Percentiles rank a stretch among this genome's conserved stretches.
These are phyloP conservation scores for Fonsecaea pugnacius DNA, from an alignment of 2,329 filamentous ascomycete species.

Conservation along the genomic window DNA sequence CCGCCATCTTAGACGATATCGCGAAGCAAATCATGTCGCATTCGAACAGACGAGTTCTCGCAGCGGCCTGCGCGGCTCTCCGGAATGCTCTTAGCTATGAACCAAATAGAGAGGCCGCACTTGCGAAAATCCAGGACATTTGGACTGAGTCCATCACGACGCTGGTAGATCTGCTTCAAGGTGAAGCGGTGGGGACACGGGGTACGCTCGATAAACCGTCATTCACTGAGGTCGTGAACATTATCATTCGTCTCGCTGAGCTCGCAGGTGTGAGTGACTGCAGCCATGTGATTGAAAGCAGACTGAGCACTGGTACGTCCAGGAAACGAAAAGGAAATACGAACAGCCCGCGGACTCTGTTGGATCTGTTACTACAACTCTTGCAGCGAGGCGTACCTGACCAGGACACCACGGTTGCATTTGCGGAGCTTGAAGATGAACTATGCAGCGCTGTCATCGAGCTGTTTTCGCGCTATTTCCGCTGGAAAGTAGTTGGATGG, in stretches of 20 bases:
- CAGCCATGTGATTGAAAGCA: constrained; percentile 71
- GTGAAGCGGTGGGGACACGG: constrained; percentile 71
- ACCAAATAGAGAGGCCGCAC: constrained; percentile 83
- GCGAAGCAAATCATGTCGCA: constrained; percentile 94
- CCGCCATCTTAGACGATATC: constrained; percentile 83
- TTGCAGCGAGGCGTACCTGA: constrained; percentile 72
- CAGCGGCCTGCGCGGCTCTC: constrained; percentile 80
- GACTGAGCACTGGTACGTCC: constrained; percentile 41
- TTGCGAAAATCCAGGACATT: constrained; percentile 75
- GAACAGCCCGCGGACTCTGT: constrained; percentile 51
- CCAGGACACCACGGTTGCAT: constrained; percentile 66
- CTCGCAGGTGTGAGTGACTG: constrained; percentile 80
- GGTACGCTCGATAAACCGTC: constrained; percentile 69
- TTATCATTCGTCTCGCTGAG: constrained; percentile 78
- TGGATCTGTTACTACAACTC: constrained; percentile 72
- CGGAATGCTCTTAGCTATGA: constrained; percentile 84
- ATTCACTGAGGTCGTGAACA: constrained; percentile 72
- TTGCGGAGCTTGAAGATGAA: constrained; percentile 78
- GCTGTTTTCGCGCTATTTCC: constrained; percentile 83
- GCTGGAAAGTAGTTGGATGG: constrained; percentile 80
- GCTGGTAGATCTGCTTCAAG: constrained; percentile 71
- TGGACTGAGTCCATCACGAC: constrained; percentile 84
- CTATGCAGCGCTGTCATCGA: constrained; percentile 77
- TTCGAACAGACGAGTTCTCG: constrained; percentile 80
- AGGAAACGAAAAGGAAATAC: constrained; percentile 49